Percentiles rank a stretch among this genome's conserved stretches.
These are phyloP conservation scores for Plasmopara muralis DNA, from an alignment of 352 stramenopile species.

Conservation along the genomic window DNA sequence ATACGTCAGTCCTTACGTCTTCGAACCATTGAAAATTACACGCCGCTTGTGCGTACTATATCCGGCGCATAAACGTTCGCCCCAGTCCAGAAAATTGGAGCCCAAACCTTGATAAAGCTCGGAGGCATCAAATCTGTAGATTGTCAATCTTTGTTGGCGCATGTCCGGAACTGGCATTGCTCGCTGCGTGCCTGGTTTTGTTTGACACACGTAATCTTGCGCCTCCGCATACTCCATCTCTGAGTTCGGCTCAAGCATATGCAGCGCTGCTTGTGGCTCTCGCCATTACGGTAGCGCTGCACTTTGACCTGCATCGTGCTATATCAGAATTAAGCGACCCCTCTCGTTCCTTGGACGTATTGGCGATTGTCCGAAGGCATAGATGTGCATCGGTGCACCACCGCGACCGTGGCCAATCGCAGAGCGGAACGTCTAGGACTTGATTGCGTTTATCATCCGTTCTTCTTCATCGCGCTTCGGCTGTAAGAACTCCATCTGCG, in stretches of 20 bases:
- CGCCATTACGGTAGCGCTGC: neutral
- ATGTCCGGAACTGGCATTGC: neutral
- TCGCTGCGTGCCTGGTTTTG: neutral
- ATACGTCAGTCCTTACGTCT: no score
- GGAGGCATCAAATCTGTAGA: neutral
- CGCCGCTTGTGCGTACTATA: neutral
- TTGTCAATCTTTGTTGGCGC: neutral
- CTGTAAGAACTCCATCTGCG: neutral
- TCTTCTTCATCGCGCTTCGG: slow-evolving; percentile 1
- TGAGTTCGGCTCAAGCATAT: neutral
- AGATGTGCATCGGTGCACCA: neutral
- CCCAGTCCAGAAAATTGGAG: neutral
- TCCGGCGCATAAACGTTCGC: neutral
- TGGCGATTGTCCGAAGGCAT: neutral
- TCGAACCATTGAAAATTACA: no score
- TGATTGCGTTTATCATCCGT: neutral
- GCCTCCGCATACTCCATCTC: neutral
- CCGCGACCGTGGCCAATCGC: neutral
- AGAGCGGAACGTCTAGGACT: neutral
- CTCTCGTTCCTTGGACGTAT: neutral
- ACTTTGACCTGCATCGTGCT: neutral
- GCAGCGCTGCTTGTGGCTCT: neutral
- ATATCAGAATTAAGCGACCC: neutral
- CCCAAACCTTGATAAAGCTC: neutral
- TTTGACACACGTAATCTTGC: neutral